Conservation (phyloP, 257 asterid species). For the Capsicum rhomboideum region DNA sequence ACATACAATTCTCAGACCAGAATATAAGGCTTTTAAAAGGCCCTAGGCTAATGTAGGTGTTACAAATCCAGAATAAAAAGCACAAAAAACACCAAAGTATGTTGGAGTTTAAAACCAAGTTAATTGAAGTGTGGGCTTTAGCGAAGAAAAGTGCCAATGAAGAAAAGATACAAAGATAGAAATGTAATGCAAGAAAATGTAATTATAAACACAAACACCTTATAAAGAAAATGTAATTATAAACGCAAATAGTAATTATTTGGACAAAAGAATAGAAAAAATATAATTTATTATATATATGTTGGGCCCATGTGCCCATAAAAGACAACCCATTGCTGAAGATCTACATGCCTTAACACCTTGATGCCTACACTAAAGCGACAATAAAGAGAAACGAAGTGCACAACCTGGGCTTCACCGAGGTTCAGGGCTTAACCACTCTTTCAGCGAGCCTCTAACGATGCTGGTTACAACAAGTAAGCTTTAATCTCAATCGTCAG, state of each 20-base stretch:
- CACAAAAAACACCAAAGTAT: not conserved
- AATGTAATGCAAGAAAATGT: not conserved
- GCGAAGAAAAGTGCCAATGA: not conserved
- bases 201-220: no score
- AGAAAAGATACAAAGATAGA: not conserved
- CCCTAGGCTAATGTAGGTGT: not conserved
- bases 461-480: not conserved
- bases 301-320: not conserved
- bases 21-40: not conserved
- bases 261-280: not conserved
- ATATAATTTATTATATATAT: not conserved
- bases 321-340: not conserved
- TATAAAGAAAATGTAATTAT: not conserved
- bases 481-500: not conserved
- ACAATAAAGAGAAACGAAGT: not conserved
- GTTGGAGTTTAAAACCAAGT: not conserved
- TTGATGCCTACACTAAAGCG: not conserved
- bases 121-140: not conserved
- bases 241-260: not conserved
- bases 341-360: not conserved
- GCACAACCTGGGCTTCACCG: not conserved
- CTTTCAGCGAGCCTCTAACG: not conserved
- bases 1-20: not conserved
- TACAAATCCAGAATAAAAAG: not conserved
- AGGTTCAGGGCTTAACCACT: not conserved